Evolutionary conservation across 768 basidiomycete genomes (phyloP).

Genomic region (Pisolithus tinctorius): DNA sequence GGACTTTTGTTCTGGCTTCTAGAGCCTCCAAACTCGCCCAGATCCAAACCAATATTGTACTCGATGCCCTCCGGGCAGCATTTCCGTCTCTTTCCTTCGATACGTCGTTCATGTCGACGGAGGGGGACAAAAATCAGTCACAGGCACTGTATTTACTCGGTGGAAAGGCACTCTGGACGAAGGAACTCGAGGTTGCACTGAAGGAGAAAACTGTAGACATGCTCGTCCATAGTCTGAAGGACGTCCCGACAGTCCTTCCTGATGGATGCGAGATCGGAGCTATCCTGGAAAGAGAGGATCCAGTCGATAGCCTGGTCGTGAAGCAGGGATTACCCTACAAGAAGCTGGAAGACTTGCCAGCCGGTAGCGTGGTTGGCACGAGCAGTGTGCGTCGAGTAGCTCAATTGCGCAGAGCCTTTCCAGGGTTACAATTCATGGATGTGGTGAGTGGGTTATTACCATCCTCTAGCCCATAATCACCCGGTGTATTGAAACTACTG

Average conservation of each 20-base stretch:
- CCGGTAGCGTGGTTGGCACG: constrained; percentile 89
- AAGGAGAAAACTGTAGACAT: constrained; percentile 72
- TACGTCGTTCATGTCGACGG: constrained; percentile 62
- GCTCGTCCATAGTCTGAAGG: constrained; percentile 90
- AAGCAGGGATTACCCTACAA: constrained; percentile 67
- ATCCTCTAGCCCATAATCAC: not conserved
- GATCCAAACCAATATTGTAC: constrained; percentile 81
- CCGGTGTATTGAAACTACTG: not conserved
- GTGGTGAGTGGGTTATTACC: constrained; percentile 54
- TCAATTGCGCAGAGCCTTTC: constrained; percentile 75
- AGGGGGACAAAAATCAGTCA: constrained; percentile 84
- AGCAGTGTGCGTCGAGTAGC: constrained; percentile 91
- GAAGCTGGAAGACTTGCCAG: constrained; percentile 74
- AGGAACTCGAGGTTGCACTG: constrained; percentile 89
- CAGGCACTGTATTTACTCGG: constrained; percentile 85
- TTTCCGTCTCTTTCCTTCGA: constrained; percentile 48
- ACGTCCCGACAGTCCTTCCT: constrained; percentile 84
- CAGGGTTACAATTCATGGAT: constrained; percentile 73
- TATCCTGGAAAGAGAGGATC: constrained; percentile 81
- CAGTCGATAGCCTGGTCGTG: constrained; percentile 83
- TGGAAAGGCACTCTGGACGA: constrained; percentile 93
- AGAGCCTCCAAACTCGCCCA: constrained; percentile 84
- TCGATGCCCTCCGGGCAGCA: constrained; percentile 49
- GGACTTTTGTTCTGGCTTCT: constrained; percentile 70
- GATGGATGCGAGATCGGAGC: constrained; percentile 81